phyloP scores from a whole-genome alignment of 805 yeast species.

The Saccharomycopsis babjevae region DNA sequence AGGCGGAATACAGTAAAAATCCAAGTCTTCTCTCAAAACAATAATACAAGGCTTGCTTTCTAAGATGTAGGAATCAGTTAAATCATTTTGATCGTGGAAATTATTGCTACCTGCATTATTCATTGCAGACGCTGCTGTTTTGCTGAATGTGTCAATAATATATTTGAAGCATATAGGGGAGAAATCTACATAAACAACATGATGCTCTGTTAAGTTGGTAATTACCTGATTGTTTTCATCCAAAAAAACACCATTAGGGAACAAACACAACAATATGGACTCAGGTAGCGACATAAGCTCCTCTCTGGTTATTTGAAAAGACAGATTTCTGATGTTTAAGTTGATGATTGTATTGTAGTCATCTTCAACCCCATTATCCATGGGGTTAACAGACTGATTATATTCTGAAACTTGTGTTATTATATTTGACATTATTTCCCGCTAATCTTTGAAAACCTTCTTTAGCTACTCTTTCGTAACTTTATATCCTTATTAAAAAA shows the following conservation, averaged over 20 bases:
- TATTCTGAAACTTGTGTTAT: slow-evolving; percentile 61
- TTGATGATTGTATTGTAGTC: slow-evolving; percentile 60
- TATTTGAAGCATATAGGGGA: slow-evolving; percentile 82
- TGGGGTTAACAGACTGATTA: background rate
- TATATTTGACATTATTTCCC: slow-evolving; percentile 27
- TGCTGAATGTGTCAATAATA: slow-evolving; percentile 60
- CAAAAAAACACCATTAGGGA: slow-evolving; percentile 83
- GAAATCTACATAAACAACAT: slow-evolving; percentile 73
- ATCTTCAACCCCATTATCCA: slow-evolving; percentile 25
- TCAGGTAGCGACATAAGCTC: slow-evolving; percentile 91
- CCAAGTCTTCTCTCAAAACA: slow-evolving; percentile 88
- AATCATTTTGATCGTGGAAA: slow-evolving; percentile 8
- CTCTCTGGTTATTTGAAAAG: slow-evolving; percentile 72
- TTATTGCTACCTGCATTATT: slow-evolving; percentile 24
- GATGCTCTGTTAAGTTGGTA: slow-evolving; percentile 68
- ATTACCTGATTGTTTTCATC: slow-evolving; percentile 71
- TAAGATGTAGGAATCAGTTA: slow-evolving; percentile 52
- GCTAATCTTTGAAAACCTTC: background rate
- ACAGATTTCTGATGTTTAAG: slow-evolving; percentile 64
- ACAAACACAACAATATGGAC: slow-evolving; percentile 71
- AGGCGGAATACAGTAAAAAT: slow-evolving; percentile 84
- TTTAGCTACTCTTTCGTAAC: background rate
- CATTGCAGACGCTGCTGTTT: slow-evolving; percentile 52
- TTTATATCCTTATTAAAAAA: background rate
- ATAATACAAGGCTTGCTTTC: slow-evolving; percentile 81